Percentiles rank a stretch among this genome's conserved stretches.
phyloP scores from a whole-genome alignment of 2,329 filamentous ascomycete genomes.

The Blastomyces emzantsi region DNA sequence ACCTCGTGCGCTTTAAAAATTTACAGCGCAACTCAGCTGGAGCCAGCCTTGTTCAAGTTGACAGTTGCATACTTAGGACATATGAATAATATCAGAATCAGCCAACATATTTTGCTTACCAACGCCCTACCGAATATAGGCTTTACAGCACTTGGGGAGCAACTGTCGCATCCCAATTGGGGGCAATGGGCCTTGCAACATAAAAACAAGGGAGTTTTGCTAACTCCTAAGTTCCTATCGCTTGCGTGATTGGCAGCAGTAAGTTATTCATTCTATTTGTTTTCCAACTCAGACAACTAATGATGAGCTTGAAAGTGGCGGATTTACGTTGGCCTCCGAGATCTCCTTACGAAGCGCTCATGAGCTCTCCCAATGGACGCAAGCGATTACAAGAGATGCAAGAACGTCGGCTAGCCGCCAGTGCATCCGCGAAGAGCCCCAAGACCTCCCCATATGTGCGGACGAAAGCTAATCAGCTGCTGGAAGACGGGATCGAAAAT shows the following conservation, averaged over 20 bases:
- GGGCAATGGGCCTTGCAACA: conserved; percentile 1
- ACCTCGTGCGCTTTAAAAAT: neutral
- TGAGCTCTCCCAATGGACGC: conserved; percentile 68
- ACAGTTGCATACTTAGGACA: neutral
- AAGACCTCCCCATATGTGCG: conserved; percentile 11
- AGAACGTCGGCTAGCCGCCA: conserved; percentile 58
- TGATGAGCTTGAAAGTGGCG: conserved; percentile 13
- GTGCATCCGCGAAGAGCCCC: conserved; percentile 41
- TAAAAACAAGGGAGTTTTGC: neutral
- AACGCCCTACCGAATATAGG: neutral
- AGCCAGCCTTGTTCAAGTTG: neutral
- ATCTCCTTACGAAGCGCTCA: conserved; percentile 53
- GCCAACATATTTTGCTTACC: neutral
- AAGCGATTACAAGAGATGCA: conserved; percentile 61
- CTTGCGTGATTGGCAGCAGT: conserved; percentile 30
- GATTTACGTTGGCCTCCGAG: conserved; percentile 48
- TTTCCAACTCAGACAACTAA: neutral
- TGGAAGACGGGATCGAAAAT: conserved; percentile 22
- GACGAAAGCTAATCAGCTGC: conserved; percentile 12
- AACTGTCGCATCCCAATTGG: neutral
- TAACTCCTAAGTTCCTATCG: neutral
- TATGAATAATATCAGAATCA: neutral
- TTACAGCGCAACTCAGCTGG: neutral
- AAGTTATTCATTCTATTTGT: neutral
- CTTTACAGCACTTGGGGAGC: no score